Conservation (phyloP, 2,329 filamentous ascomycete species). For the Thielaviopsis euricoi region DNA sequence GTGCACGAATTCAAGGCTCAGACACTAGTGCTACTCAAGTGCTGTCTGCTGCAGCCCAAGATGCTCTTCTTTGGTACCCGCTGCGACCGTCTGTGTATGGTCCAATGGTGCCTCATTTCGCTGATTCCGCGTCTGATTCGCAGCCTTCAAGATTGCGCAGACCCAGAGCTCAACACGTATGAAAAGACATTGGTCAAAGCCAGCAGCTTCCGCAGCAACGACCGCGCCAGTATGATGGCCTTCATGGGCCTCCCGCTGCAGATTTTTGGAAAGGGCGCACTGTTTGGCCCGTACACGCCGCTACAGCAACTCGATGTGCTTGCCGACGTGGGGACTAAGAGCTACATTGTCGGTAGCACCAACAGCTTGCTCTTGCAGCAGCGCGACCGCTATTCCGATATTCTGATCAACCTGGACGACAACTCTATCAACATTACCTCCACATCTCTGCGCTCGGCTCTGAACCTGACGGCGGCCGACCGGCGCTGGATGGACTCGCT, state of each 20-base stretch:
- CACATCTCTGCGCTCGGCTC: conserved; percentile 54
- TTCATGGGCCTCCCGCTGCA: conserved; percentile 94
- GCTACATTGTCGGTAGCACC: conserved; percentile 92
- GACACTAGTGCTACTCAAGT: conserved; percentile 86
- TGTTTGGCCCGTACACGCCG: conserved; percentile 94
- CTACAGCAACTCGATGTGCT: conserved; percentile 89
- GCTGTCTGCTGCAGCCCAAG: conserved; percentile 87
- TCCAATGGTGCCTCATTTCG: conserved; percentile 92
- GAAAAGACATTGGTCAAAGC: conserved; percentile 59
- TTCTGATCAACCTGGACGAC: conserved; percentile 91
- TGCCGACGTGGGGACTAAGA: conserved; percentile 86
- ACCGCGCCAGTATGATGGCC: conserved; percentile 71
- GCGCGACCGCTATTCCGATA: conserved; percentile 88
- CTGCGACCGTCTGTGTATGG: conserved; percentile 92
- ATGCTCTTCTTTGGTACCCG: conserved; percentile 98
- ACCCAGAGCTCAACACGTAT: conserved; percentile 78
- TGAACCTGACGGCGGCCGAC: conserved; percentile 70
- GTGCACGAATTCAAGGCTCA: conserved; percentile 92
- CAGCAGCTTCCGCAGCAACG: conserved; percentile 78
- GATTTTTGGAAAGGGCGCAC: conserved; percentile 86
- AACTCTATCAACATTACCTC: conserved; percentile 72
- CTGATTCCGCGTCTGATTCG: conserved; percentile 85
- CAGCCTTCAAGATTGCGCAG: conserved; percentile 85
- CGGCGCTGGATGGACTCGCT: conserved; percentile 93
- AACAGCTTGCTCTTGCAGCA: conserved; percentile 90